These are phyloP conservation scores for Styphnolobium japonicum DNA, from an alignment of 306 rosid species.

Conservation along the genomic window DNA sequence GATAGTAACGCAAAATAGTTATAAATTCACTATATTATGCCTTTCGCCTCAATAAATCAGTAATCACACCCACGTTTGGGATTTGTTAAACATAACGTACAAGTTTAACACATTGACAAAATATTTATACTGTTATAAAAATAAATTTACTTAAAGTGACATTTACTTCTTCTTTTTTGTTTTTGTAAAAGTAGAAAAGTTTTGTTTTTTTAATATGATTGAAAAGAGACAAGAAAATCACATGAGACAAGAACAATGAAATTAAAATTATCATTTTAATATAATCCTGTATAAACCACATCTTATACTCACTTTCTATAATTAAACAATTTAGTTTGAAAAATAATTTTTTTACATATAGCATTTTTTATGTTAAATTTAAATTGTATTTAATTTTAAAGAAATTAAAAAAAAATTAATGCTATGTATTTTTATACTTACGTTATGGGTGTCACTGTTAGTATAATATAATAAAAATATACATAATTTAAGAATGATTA, in stretches of 20 bases:
- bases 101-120: constrained; percentile 16
- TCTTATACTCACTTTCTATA: background rate
- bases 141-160: background rate
- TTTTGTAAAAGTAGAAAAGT: background rate
- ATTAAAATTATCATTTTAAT: background rate
- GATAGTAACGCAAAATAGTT: constrained; percentile 2
- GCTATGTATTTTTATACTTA: no score
- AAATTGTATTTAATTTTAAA: background rate
- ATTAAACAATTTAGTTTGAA: no score
- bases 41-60: constrained; percentile 4
- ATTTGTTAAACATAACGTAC: constrained; percentile 6
- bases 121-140: background rate
- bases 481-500: no score
- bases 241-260: background rate
- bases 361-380: background rate
- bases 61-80: background rate
- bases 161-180: background rate
- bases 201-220: background rate
- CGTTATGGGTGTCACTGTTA: no score
- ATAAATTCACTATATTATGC: background rate
- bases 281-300: background rate
- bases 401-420: no score
- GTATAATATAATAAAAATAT: no score
- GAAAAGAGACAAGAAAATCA: background rate
- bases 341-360: background rate